Evolutionary conservation across 176 grass and related monocot species (phyloP).

Genomic region (Zoysia pacifica): DNA sequence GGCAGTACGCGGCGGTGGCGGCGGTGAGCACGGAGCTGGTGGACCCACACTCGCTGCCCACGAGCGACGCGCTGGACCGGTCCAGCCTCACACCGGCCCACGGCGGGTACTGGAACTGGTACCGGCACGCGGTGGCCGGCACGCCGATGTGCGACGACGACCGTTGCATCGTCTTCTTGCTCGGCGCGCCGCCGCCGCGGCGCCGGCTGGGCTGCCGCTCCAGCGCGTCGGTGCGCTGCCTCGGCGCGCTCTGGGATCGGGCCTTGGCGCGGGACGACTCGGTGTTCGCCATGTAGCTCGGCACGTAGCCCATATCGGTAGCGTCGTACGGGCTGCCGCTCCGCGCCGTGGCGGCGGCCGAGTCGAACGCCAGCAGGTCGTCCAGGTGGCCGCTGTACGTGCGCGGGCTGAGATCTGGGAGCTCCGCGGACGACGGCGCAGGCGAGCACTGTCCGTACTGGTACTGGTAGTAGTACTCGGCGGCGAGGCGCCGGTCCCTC

Average conservation of each 20-base stretch:
- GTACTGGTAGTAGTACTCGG: conserved; percentile 30
- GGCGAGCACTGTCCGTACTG: conserved; percentile 40
- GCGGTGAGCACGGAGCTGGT: conserved; percentile 72
- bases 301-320: neutral
- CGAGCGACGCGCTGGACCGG: conserved; percentile 64
- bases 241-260: conserved; percentile 81
- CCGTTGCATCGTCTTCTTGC: conserved; percentile 72
- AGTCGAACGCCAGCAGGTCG: conserved; percentile 34
- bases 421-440: conserved; percentile 33
- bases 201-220: conserved; percentile 68
- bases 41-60: conserved; percentile 87
- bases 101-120: conserved; percentile 41
- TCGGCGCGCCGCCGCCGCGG: conserved; percentile 41
- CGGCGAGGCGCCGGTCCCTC: conserved; percentile 27
- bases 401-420: conserved; percentile 47
- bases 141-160: conserved; percentile 71
- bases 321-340: conserved; percentile 42
- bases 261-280: conserved; percentile 76
- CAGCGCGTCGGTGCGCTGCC: conserved; percentile 59
- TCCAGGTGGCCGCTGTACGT: conserved; percentile 57
- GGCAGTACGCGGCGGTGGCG: conserved; percentile 43
- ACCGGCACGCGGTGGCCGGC: neutral
- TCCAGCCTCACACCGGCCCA: conserved; percentile 68
- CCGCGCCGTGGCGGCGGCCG: conserved; percentile 22
- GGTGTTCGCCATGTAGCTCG: conserved; percentile 80